Evolutionary conservation across 352 stramenopile genomes (phyloP).

Genomic region (Hyaloperonospora arabidopsidis): DNA sequence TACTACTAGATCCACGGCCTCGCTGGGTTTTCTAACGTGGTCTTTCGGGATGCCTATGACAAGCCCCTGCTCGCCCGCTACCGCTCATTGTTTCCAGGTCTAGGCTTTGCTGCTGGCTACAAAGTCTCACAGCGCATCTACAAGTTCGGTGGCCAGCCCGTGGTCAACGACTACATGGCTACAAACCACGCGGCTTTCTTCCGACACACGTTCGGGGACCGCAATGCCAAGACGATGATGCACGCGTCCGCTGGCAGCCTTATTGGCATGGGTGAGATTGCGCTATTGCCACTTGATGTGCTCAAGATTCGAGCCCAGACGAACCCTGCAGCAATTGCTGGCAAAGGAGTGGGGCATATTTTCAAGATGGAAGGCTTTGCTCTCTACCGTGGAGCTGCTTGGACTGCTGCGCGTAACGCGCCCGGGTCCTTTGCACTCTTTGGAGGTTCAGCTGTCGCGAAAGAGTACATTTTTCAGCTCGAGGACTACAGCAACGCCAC

Average conservation of each 20-base stretch:
- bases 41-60: conserved; percentile 85
- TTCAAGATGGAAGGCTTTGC: conserved; percentile 88
- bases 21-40: conserved; percentile 60
- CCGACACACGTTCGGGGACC: conserved; percentile 85
- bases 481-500: conserved; percentile 86
- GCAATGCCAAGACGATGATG: conserved; percentile 91
- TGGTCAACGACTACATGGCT: conserved; percentile 90
- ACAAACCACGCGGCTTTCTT: conserved; percentile 85
- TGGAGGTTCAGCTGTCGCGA: conserved; percentile 81
- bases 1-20: conserved; percentile 40
- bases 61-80: conserved; percentile 75
- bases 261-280: conserved; percentile 93
- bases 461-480: conserved; percentile 88
- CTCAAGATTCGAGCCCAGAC: conserved; percentile 96
- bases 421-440: conserved; percentile 94
- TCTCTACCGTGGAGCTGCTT: conserved; percentile 87
- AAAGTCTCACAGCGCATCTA: conserved; percentile 96
- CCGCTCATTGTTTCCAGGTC: conserved; percentile 84
- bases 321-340: conserved; percentile 87
- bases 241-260: conserved; percentile 87
- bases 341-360: conserved; percentile 88
- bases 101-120: conserved; percentile 92
- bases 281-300: conserved; percentile 91
- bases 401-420: conserved; percentile 91
- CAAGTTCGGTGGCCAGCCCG: conserved; percentile 94